Evolutionary conservation across 2,329 filamentous ascomycete genomes (phyloP).

Genomic region (Colletotrichum chlorophyti): DNA sequence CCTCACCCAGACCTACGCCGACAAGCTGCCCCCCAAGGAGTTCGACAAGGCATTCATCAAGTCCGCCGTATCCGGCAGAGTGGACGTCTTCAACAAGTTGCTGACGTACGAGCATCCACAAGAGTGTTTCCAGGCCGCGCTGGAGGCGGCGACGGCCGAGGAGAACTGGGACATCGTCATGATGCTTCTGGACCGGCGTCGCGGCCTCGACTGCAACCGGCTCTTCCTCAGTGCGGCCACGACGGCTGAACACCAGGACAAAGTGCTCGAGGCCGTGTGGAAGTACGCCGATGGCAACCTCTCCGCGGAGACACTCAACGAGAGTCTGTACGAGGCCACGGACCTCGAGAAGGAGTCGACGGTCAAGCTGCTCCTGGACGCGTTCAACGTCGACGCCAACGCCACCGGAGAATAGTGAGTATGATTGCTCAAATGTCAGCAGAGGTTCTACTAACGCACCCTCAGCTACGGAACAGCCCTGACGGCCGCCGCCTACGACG

Average conservation of each 20-base stretch:
- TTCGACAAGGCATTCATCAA: conserved; percentile 46
- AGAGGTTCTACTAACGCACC: conserved; percentile 6
- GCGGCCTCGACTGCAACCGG: conserved; percentile 41
- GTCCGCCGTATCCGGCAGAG: conserved; percentile 45
- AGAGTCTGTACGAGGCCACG: conserved; percentile 46
- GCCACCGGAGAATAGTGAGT: conserved; percentile 46
- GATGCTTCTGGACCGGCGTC: conserved; percentile 40
- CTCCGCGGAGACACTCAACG: conserved; percentile 37
- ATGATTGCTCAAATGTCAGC: background rate
- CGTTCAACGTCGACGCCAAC: conserved; percentile 44
- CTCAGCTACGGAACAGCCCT: conserved; percentile 42
- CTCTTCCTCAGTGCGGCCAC: conserved; percentile 42
- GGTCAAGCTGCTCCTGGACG: conserved; percentile 42
- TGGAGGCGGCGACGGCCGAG: conserved; percentile 39
- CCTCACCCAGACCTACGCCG: conserved; percentile 45
- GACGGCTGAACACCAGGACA: conserved; percentile 41
- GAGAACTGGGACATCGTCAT: conserved; percentile 47
- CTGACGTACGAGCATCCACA: conserved; percentile 42
- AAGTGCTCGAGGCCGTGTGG: conserved; percentile 45
- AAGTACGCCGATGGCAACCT: conserved; percentile 43
- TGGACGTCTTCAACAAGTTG: conserved; percentile 47
- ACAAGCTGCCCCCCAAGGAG: conserved; percentile 45
- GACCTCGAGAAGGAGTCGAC: conserved; percentile 45
- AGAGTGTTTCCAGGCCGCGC: conserved; percentile 40
- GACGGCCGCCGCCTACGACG: conserved; percentile 47